Conservation (phyloP, 225 moss, liverwort and hornwort genomes). For the Anthoceros angustus region DNA sequence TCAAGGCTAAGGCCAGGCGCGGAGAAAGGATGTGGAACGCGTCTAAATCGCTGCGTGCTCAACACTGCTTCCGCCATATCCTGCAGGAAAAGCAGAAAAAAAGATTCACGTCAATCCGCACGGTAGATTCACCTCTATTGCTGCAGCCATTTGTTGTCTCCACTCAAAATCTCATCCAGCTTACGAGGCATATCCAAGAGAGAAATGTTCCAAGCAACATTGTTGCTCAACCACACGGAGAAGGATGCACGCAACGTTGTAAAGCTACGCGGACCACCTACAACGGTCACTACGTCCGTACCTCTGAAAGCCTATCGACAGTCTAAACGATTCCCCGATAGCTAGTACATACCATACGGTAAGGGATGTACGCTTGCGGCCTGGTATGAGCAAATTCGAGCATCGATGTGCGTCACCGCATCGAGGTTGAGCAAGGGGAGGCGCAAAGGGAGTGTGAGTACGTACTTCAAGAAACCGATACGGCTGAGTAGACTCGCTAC, state of each 20-base stretch:
- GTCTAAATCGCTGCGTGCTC: constrained; percentile 51
- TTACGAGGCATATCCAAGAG: not conserved
- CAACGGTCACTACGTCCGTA: too few relatives aligned
- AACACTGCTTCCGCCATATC: constrained; percentile 50
- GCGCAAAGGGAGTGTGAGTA: too few relatives aligned
- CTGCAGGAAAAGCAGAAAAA: constrained; percentile 21
- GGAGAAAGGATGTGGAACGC: constrained; percentile 32
- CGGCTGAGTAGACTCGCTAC: too few relatives aligned
- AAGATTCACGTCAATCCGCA: not conserved
- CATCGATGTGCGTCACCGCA: too few relatives aligned
- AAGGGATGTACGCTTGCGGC: too few relatives aligned
- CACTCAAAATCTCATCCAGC: not conserved
- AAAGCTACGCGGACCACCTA: too few relatives aligned
- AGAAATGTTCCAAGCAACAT: not conserved
- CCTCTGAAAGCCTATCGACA: too few relatives aligned
- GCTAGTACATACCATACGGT: too few relatives aligned
- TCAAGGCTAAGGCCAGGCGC: constrained; percentile 37
- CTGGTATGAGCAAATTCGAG: too few relatives aligned
- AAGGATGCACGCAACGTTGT: not conserved
- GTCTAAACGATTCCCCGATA: too few relatives aligned
- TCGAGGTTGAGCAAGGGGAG: too few relatives aligned
- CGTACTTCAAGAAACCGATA: too few relatives aligned
- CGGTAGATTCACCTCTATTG: not conserved
- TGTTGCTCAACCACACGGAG: not conserved
- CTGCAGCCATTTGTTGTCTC: not conserved